Evolutionary conservation across 805 yeast species (phyloP), one percentile per base, ranked within the genome.

Genomic region (Monosporozyma aerobia): DNA sequence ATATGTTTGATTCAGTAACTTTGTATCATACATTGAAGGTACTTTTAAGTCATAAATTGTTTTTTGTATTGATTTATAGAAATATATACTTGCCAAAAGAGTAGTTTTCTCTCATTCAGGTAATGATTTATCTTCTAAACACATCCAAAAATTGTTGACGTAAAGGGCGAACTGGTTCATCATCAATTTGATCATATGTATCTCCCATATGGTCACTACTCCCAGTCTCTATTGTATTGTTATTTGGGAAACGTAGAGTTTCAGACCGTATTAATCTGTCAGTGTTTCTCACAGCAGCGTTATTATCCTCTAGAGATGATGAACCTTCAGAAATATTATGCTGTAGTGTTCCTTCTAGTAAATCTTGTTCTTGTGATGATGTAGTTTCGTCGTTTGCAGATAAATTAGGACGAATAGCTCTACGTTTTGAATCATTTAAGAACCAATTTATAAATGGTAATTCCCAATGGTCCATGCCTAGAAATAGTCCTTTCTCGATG

Each of bases 101-200:
- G 5, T 27, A 27, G 29, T 27, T 7, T 27, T 27, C 7, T 27
- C 29, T 27, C 7, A 5, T 7, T 27, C 29, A 27, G 29, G 7
- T 27, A 27, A 2, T 27, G 7, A 27, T 40, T 63, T 59, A 75
- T 32, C 75, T 68, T 61, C 84, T 72, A 58, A 82, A 81, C 0
- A 83, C 78, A 63, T 81, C 83, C 25, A 82, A 64, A 51, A 83
- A 74, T 59, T 81, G 87, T 23, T 78, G 73, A 2, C 85, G 81
- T 37, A 83, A 66, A 0, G 87, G 79, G 50, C 87, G 67, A 11
- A 75, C 79, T 0, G 87, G 87, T 16, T 82, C 81, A 53, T 79
- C 85, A 19, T 73, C 73, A 30, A 66, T 73, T 10, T 62, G 65
- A 8, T 57, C 59, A 37, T 33, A 29, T 9, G 27, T 23, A 13